Evolutionary conservation across 1,139 yeast genomes (phyloP).

Genomic region (Wickerhamomyces sp.): DNA sequence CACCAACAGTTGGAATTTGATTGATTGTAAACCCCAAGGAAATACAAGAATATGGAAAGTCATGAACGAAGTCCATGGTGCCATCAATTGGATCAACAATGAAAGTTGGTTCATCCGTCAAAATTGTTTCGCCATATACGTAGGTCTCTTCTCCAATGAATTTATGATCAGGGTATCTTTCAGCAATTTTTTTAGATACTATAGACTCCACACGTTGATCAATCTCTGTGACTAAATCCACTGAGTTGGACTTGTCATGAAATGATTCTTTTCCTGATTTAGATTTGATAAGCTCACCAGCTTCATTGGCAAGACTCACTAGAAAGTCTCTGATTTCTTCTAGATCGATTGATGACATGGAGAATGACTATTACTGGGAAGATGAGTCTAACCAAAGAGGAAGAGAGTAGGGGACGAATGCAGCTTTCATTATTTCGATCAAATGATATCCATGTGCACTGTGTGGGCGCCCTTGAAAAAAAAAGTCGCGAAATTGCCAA

Average conservation of each 20-base stretch:
- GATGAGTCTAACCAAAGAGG: too few species aligned
- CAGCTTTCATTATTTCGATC: too few species aligned
- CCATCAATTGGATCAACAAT: conserved; percentile 62
- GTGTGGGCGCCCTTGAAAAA: too few species aligned
- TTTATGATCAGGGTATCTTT: conserved; percentile 39
- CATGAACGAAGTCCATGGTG: conserved; percentile 56
- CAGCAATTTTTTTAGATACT: conserved; percentile 33
- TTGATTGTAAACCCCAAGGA: conserved; percentile 51
- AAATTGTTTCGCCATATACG: conserved; percentile 37
- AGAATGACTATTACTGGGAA: background rate
- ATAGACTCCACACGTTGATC: conserved; percentile 50
- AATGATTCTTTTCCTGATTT: conserved; percentile 43
- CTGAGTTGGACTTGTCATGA: conserved; percentile 51
- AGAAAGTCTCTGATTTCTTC: conserved; percentile 35
- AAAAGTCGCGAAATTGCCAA: too few species aligned
- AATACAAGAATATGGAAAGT: conserved; percentile 54
- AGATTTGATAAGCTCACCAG: conserved; percentile 43
- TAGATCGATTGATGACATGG: conserved; percentile 23
- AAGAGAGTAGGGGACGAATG: too few species aligned
- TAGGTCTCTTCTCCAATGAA: conserved; percentile 59
- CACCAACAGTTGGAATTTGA: conserved; percentile 50
- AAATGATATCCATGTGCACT: too few species aligned
- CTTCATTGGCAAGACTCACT: conserved; percentile 44
- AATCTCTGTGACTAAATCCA: conserved; percentile 53
- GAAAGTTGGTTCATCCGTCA: conserved; percentile 51